Percentiles rank a stretch among this genome's conserved stretches.
phyloP scores from a whole-genome alignment of 805 yeast genomes.

The Kuraishia hungarica region DNA sequence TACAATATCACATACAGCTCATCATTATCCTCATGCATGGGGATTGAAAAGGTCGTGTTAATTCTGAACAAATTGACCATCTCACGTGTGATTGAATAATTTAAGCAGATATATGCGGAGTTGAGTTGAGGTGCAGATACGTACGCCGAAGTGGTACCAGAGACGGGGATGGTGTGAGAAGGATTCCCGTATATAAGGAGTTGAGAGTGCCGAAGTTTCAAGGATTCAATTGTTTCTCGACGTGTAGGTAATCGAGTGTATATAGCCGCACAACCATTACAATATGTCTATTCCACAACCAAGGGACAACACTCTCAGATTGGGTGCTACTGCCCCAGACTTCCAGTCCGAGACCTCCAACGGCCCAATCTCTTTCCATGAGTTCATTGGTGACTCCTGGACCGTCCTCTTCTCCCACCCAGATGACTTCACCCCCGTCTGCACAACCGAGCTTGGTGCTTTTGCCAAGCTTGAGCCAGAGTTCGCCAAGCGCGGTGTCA shows the following conservation, averaged over 20 bases:
- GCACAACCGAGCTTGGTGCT: constrained; percentile 74
- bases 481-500: constrained; percentile 54
- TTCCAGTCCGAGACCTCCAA: constrained; percentile 54
- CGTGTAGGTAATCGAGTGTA: neutral
- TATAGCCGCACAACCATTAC: neutral
- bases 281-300: constrained; percentile 33
- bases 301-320: constrained; percentile 28
- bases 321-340: constrained; percentile 64
- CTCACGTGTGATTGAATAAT: neutral
- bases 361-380: constrained; percentile 57
- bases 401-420: constrained; percentile 66
- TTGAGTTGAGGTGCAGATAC: neutral
- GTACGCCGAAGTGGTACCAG: neutral
- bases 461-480: constrained; percentile 66
- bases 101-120: neutral
- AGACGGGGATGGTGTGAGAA: neutral
- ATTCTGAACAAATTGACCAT: neutral
- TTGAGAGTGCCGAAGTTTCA: neutral
- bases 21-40: constrained; percentile 25
- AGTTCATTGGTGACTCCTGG: constrained; percentile 56
- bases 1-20: too few relatives aligned
- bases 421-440: constrained; percentile 72
- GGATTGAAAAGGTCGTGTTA: constrained; percentile 57
- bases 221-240: neutral
- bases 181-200: neutral